Percentiles rank a stretch among this genome's conserved stretches.
phyloP scores from a whole-genome alignment of 2,329 filamentous ascomycete genomes.

The Xylaria sp. region DNA sequence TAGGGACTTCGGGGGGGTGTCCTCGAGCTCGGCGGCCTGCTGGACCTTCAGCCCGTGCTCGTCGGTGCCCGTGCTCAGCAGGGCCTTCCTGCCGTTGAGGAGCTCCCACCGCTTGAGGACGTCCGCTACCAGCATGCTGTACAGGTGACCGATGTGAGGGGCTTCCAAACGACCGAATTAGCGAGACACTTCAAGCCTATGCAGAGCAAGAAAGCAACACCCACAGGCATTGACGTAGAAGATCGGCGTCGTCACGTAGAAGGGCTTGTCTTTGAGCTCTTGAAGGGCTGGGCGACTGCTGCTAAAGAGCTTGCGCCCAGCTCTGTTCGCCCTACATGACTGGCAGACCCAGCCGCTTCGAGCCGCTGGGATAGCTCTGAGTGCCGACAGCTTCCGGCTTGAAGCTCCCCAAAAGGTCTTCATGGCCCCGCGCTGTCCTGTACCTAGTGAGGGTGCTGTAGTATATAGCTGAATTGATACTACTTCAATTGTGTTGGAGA shows the following conservation, averaged over 20 bases:
- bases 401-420: conserved; percentile 22
- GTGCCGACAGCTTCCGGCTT: conserved; percentile 19
- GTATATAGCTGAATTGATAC: neutral
- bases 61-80: conserved; percentile 89
- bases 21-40: conserved; percentile 73
- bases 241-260: conserved; percentile 94
- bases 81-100: conserved; percentile 70
- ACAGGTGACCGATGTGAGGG: conserved; percentile 93
- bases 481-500: neutral
- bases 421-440: conserved; percentile 22
- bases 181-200: conserved; percentile 6
- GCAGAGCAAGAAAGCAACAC: conserved; percentile 23
- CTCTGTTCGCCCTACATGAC: conserved; percentile 27
- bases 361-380: conserved; percentile 9
- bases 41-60: conserved; percentile 99
- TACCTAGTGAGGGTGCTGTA: neutral
- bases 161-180: conserved; percentile 52
- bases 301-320: conserved; percentile 27
- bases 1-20: conserved; percentile 76
- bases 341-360: conserved; percentile 32
- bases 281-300: conserved; percentile 19
- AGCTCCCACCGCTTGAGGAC: conserved; percentile 90
- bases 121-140: conserved; percentile 88
- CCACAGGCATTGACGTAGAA: conserved; percentile 97
- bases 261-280: conserved; percentile 65